Base-by-base conservation (phyloP, 192 early-diverging fungal species). In the Dispira simplex region DNA sequence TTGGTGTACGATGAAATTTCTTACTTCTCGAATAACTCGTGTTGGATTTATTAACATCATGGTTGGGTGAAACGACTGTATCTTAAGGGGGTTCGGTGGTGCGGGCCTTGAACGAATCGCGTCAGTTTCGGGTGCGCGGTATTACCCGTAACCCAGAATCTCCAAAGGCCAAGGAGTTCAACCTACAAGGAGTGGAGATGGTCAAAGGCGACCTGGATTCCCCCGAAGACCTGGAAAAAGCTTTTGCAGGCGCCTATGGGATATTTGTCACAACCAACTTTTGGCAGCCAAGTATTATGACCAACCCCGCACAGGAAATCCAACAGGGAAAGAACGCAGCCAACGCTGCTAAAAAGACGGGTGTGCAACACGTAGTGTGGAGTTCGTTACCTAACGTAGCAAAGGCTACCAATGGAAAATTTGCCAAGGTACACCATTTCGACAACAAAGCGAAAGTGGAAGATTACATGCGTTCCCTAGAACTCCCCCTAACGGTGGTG, bases 371-470 rank as follows among this genome's bases (percentile, higher is more conserved):
- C 46, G 0, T 65, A 14, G 55, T 65, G n/a, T 65, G 48, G 13
- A 58, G 54, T 26, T 46, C 55, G 4, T 23, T 65, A 11, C 44
- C 28, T 12, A 52, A 55, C 27, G 45, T 56, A 5, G 18, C 13
- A 8, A 46, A 65, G 55, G 25, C 46, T 1, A 39, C 39, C 54
- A 26, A 28, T 11, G 65, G 65, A 2, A 57, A 59, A 55, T 58
- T 48, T 32, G 23, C 53, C 44, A 44, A 20, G 8, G 53, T 46
- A 8, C 46, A 46, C 20, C 53, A 65, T 9, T 23, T 46, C 55
- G 49, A 65, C 53, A 55, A 55, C 55, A 65, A 65, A 28, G 27
- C 16, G 46, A 26, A 65, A 25, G 49, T 65, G 20, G 55, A 65
- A 56, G 14, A 21, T 12, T 65, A 65, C 52, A 58, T 65, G 25